A percentile compares a stretch with the other conserved stretches of the same genome.
Evolutionary conservation across 2,329 filamentous ascomycete species (phyloP).

Genomic region (Nothophoma quercina): DNA sequence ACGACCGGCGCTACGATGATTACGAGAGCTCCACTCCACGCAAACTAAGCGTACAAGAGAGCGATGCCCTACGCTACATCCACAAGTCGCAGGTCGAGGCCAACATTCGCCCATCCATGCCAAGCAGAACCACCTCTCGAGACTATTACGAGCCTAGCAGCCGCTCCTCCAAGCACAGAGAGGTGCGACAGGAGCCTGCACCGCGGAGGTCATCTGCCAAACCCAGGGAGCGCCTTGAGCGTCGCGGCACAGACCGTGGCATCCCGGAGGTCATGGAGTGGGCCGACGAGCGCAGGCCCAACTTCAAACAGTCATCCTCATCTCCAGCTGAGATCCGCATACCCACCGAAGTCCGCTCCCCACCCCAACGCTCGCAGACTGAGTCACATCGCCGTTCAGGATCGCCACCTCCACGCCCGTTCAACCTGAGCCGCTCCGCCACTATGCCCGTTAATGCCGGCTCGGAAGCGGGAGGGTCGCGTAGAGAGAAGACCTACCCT

Average conservation of each 20-base stretch:
- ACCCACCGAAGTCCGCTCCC: too few relatives aligned
- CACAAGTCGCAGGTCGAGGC: conserved; percentile 36
- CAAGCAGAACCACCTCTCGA: conserved; percentile 40
- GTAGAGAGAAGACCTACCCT: conserved; percentile 32
- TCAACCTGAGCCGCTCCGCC: conserved; percentile 51
- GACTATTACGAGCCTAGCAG: conserved; percentile 42
- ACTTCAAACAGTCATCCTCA: conserved; percentile 51
- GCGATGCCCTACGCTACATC: conserved; percentile 42
- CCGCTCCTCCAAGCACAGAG: conserved; percentile 34
- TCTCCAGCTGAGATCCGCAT: conserved; percentile 47
- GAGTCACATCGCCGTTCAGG: conserved; percentile 36
- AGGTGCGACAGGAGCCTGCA: conserved; percentile 34
- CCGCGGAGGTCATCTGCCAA: conserved; percentile 47
- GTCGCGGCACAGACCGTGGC: conserved; percentile 38
- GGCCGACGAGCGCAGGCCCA: conserved; percentile 37
- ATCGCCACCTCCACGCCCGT: conserved; percentile 38
- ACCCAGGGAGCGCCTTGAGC: conserved; percentile 39
- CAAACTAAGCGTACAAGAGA: conserved; percentile 37
- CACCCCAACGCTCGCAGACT: conserved; percentile 44
- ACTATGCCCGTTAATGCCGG: conserved; percentile 51
- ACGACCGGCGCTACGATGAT: conserved; percentile 26
- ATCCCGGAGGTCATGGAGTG: conserved; percentile 45
- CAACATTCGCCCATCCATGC: conserved; percentile 38
- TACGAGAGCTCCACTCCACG: conserved; percentile 27
- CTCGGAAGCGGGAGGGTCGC: conserved; percentile 32